phyloP scores from a whole-genome alignment of 345 rosid species.

The Camelina sativa region DNA sequence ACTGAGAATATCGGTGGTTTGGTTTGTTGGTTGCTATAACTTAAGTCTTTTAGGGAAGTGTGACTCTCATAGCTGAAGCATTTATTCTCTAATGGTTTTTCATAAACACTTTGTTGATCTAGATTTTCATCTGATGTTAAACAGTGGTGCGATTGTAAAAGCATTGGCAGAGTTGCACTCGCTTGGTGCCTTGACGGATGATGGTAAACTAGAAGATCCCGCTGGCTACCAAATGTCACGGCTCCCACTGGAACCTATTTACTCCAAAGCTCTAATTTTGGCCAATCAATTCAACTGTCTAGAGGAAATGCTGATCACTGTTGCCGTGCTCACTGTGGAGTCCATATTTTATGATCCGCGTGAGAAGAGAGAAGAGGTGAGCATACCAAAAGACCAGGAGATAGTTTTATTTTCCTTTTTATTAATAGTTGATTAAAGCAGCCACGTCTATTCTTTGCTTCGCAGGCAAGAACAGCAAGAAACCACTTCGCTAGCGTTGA shows the following conservation, averaged over 20 bases:
- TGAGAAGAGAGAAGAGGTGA: slow-evolving; percentile 82
- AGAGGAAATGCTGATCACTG: slow-evolving; percentile 92
- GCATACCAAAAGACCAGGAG: slow-evolving; percentile 6
- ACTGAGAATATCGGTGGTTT: neutral
- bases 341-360: slow-evolving; percentile 83
- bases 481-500: slow-evolving; percentile 85
- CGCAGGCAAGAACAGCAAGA: slow-evolving; percentile 71
- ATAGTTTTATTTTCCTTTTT: neutral
- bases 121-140: slow-evolving; percentile 39
- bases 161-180: slow-evolving; percentile 78
- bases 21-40: neutral
- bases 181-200: slow-evolving; percentile 92
- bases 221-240: slow-evolving; percentile 90
- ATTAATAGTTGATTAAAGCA: slow-evolving; percentile 19
- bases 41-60: neutral
- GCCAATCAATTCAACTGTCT: slow-evolving; percentile 86
- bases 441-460: slow-evolving; percentile 25
- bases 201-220: slow-evolving; percentile 79
- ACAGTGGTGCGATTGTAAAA: slow-evolving; percentile 76
- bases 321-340: slow-evolving; percentile 89
- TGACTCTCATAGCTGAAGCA: slow-evolving; percentile 20
- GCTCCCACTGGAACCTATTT: slow-evolving; percentile 86
- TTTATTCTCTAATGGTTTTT: neutral
- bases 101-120: slow-evolving; percentile 6
- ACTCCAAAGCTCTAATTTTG: slow-evolving; percentile 82